phyloP scores from a whole-genome alignment of 2,329 filamentous ascomycete species.

The Leptographium galeiforme region DNA sequence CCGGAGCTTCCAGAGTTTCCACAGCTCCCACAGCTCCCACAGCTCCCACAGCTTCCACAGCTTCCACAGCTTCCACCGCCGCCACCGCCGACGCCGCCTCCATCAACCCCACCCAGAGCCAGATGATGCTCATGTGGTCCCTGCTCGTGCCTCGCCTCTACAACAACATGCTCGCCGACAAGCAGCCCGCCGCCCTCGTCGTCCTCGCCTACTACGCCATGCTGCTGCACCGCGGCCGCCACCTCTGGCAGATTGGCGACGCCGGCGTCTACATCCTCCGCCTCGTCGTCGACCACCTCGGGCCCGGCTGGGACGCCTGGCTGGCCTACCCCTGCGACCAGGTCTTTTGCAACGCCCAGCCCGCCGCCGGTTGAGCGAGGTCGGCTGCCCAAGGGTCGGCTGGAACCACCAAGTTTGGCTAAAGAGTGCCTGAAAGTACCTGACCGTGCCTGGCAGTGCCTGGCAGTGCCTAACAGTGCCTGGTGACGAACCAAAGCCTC shows the following conservation, averaged over 20 bases:
- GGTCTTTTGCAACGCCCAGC: background rate
- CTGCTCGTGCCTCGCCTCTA: slow-evolving; percentile 8
- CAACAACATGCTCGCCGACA: slow-evolving; percentile 6
- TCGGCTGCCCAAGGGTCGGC: background rate
- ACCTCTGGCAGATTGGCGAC: slow-evolving; percentile 17
- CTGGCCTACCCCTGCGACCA: slow-evolving; percentile 6
- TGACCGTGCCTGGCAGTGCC: no score
- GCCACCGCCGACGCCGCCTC: no score
- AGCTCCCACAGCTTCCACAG: no score
- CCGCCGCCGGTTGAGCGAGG: background rate
- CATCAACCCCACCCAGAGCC: slow-evolving; percentile 4
- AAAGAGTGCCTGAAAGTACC: no score
- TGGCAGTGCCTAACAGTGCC: no score
- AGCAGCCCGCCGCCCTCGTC: slow-evolving; percentile 14
- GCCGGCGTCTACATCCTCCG: slow-evolving; percentile 9
- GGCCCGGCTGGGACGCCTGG: slow-evolving; percentile 10
- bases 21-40: no score
- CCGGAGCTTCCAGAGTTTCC: no score
- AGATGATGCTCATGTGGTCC: slow-evolving; percentile 17
- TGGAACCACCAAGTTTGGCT: no score
- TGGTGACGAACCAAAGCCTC: no score
- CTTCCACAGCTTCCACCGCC: no score
- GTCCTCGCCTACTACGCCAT: slow-evolving; percentile 17
- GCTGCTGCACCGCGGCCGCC: slow-evolving; percentile 15
- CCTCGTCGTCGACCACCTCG: slow-evolving; percentile 7